Conservation (phyloP, 2,329 filamentous ascomycete genomes). For the Ascomycota sp. region DNA sequence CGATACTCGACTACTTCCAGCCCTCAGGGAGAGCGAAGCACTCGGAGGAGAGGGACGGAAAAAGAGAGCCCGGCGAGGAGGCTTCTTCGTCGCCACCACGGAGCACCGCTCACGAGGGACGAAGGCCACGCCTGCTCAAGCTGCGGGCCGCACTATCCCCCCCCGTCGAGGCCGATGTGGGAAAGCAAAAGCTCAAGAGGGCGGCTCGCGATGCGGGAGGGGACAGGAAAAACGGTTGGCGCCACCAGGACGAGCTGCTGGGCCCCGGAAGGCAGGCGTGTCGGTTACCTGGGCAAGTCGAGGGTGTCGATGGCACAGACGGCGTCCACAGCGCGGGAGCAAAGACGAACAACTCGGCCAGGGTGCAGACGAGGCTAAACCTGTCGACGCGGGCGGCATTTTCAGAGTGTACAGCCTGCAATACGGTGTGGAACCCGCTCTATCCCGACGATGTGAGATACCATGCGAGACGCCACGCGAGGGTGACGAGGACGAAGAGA, state of each 20-base stretch:
- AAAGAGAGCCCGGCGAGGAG: slow-evolving; percentile 1
- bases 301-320: background rate
- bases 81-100: slow-evolving; percentile 4
- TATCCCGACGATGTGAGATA: slow-evolving; percentile 21
- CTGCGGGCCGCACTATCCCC: slow-evolving; percentile 7
- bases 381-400: slow-evolving; percentile 19
- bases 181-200: too few species aligned
- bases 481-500: slow-evolving; percentile 10
- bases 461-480: slow-evolving; percentile 17
- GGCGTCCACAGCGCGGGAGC: background rate
- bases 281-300: too few species aligned
- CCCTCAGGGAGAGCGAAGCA: slow-evolving; percentile 6
- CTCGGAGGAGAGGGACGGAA: slow-evolving; percentile 1
- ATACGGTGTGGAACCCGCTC: slow-evolving; percentile 21
- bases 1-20: slow-evolving; percentile 20
- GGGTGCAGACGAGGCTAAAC: slow-evolving; percentile 21
- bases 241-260: too few species aligned
- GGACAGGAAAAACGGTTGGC: too few species aligned
- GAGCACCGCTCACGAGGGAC: slow-evolving; percentile 1
- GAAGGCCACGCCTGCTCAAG: slow-evolving; percentile 10
- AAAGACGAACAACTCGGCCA: slow-evolving; percentile 3
- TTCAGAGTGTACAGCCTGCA: slow-evolving; percentile 19
- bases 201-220: too few species aligned
- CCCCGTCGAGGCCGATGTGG: background rate
- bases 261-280: too few species aligned